phyloP scores from a whole-genome alignment of 352 stramenopile species.

The Phytopythium oedochilum region DNA sequence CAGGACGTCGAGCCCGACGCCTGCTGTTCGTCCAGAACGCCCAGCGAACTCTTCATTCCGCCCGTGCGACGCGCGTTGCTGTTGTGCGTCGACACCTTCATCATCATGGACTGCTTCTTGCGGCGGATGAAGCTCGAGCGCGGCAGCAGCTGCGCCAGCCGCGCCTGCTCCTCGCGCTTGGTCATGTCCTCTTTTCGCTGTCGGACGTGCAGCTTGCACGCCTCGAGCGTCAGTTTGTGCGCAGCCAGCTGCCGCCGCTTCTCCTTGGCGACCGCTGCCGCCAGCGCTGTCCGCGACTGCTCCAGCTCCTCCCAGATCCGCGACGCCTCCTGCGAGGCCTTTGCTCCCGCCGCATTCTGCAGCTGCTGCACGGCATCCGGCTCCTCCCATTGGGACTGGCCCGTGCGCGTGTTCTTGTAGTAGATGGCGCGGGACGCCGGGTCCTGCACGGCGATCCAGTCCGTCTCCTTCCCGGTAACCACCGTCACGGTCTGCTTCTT shows the following conservation, averaged over 20 bases:
- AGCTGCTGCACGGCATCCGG: conserved; percentile 55
- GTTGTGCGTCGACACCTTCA: conserved; percentile 34
- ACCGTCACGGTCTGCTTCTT: conserved; percentile 66
- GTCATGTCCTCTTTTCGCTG: conserved; percentile 53
- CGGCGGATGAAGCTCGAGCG: conserved; percentile 57
- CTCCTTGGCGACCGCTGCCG: conserved; percentile 30
- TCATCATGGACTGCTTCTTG: conserved; percentile 73
- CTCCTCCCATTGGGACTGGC: conserved; percentile 67
- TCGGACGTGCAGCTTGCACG: conserved; percentile 31
- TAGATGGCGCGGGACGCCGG: conserved; percentile 51
- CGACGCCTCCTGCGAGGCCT: conserved; percentile 46
- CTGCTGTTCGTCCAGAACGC: conserved; percentile 23
- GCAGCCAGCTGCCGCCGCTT: conserved; percentile 33
- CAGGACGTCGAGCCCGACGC: conserved; percentile 1
- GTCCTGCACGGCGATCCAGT: conserved; percentile 64
- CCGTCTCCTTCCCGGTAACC: conserved; percentile 46
- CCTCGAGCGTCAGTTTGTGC: conserved; percentile 26
- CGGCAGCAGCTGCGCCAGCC: conserved; percentile 50
- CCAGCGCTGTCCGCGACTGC: conserved; percentile 29
- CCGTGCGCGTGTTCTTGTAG: conserved; percentile 68
- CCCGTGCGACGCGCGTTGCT: conserved; percentile 6
- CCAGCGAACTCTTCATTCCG: not conserved
- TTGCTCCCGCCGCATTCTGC: conserved; percentile 36
- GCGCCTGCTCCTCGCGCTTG: conserved; percentile 48
- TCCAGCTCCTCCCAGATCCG: conserved; percentile 59